phyloP scores from a whole-genome alignment of 2,329 filamentous ascomycete genomes.

The Emmonsiellopsis sp. region DNA sequence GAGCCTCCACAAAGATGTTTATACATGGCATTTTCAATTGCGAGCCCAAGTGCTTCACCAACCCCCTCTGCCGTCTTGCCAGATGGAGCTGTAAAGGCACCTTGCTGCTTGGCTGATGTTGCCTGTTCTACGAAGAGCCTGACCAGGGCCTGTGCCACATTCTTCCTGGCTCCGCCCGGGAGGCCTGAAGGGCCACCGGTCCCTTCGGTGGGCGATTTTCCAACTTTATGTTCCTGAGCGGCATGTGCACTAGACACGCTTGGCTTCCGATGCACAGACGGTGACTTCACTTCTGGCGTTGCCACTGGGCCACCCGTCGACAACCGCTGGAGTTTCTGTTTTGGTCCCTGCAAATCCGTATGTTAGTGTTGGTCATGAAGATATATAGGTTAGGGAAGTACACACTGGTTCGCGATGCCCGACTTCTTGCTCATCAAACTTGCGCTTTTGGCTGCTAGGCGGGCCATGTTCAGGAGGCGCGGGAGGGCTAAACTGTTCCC shows the following conservation, averaged over 20 bases:
- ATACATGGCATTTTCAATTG: constrained; percentile 65
- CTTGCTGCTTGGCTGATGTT: constrained; percentile 56
- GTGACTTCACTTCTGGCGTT: constrained; percentile 15
- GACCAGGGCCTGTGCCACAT: constrained; percentile 59
- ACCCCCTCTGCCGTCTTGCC: constrained; percentile 55
- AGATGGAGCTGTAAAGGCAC: constrained; percentile 53
- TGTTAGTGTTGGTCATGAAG: constrained; percentile 17
- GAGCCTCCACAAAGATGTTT: constrained; percentile 41
- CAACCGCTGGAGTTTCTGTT: constrained; percentile 33
- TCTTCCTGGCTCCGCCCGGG: constrained; percentile 56
- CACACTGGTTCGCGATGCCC: constrained; percentile 26
- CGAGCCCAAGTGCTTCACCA: constrained; percentile 62
- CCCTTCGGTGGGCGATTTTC: constrained; percentile 23
- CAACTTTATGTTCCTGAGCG: constrained; percentile 22
- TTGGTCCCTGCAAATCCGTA: constrained; percentile 25
- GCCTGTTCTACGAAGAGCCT: constrained; percentile 62
- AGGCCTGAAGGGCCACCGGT: constrained; percentile 32
- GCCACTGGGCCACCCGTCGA: constrained; percentile 19
- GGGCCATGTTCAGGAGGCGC: constrained; percentile 13
- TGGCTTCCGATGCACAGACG: constrained; percentile 23
- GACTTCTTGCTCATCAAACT: constrained; percentile 30
- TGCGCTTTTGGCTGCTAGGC: constrained; percentile 34
- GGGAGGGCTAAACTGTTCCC: constrained; percentile 8
- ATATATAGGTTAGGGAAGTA: not conserved
- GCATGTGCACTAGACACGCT: constrained; percentile 21